These are phyloP conservation scores for Diaporthe aspalathi DNA, from an alignment of 2,329 filamentous ascomycete genomes.

Conservation along the genomic window DNA sequence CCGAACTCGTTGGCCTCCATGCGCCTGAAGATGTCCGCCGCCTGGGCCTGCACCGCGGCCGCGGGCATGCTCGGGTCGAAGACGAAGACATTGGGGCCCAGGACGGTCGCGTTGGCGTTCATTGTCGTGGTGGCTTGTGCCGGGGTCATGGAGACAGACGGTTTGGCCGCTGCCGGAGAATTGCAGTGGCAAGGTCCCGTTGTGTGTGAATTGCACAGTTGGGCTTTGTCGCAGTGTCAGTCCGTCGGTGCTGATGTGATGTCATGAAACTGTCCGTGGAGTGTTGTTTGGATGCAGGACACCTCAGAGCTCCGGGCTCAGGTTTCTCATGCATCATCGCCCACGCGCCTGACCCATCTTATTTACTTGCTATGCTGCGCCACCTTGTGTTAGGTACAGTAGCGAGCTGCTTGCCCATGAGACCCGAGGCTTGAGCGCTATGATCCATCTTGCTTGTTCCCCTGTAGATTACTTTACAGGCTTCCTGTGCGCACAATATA, in stretches of 20 bases:
- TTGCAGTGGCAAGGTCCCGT: background rate
- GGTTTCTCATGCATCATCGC: background rate
- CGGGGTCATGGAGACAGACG: background rate
- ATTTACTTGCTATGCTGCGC: constrained; percentile 6
- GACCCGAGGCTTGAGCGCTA: background rate
- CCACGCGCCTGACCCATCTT: background rate
- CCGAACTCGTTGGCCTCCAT: constrained; percentile 51
- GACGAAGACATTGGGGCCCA: constrained; percentile 49
- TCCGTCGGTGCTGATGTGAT: background rate
- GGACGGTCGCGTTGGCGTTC: constrained; percentile 45
- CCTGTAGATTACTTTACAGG: background rate
- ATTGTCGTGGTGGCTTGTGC: background rate
- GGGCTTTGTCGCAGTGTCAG: no score
- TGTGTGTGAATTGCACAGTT: background rate
- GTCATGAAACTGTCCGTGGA: background rate
- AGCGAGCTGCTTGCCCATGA: background rate
- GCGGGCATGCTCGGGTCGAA: constrained; percentile 48
- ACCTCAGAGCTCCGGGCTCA: background rate
- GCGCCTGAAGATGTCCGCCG: constrained; percentile 46
- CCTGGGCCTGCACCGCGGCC: constrained; percentile 45
- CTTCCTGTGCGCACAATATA: no score
- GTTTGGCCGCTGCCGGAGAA: background rate
- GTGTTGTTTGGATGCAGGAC: background rate
- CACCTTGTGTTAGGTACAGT: background rate
- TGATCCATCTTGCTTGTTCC: no score